Percentiles rank a stretch among this genome's conserved stretches.
Conservation (phyloP, 2,329 filamentous ascomycete genomes). For the Elsinoe perseae region DNA sequence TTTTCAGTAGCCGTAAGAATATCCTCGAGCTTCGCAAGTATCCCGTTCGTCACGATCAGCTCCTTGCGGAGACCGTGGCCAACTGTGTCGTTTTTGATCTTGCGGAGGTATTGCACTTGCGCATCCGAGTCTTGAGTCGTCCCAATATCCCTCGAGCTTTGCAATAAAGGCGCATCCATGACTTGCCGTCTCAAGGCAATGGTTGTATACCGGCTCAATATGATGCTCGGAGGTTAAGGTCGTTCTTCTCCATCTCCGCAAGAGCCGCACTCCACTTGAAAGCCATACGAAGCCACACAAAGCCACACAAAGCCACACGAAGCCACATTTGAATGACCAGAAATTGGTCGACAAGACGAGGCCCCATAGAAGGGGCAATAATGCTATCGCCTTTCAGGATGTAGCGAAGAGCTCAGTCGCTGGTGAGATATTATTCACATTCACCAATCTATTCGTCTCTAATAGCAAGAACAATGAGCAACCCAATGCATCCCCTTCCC, state of each 20-base stretch:
- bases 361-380: too few relatives aligned
- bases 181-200: constrained; percentile 13
- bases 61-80: constrained; percentile 85
- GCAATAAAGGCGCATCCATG: constrained; percentile 20
- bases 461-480: not conserved
- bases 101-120: constrained; percentile 54
- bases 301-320: not conserved
- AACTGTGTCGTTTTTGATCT: constrained; percentile 80
- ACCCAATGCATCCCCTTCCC: not conserved
- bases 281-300: not conserved
- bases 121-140: constrained; percentile 23
- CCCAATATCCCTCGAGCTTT: constrained; percentile 20
- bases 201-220: not conserved
- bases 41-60: constrained; percentile 62
- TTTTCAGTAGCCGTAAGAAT: constrained; percentile 41
- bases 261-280: not conserved
- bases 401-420: too few relatives aligned
- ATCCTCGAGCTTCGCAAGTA: constrained; percentile 54
- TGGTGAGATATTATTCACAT: not conserved
- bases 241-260: not conserved
- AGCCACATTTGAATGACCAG: not conserved
- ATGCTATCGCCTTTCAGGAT: too few relatives aligned
- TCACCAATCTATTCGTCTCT: not conserved
- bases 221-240: not conserved
- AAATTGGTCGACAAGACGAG: too few relatives aligned